Base-by-base conservation (phyloP, 2,329 filamentous ascomycete genomes). In the Aspergillus transmontanensis region DNA sequence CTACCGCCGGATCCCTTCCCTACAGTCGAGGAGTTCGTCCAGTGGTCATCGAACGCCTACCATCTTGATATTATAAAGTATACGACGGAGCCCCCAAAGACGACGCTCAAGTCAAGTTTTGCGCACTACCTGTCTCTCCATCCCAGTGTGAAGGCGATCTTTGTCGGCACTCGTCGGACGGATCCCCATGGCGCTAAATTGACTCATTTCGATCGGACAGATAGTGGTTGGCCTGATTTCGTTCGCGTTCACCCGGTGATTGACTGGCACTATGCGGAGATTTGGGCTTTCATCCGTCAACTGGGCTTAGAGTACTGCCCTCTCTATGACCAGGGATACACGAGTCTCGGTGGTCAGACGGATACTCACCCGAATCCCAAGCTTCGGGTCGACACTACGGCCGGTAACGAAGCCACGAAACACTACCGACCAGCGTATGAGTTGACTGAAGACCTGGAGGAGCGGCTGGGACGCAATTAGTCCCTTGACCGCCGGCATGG, bases 221-320 rank as follows among this genome's bases (percentile, higher is more conserved):
- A 98, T 78, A 83, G 86, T 41, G 93, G 90, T 2, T 99, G 95
- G 95, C 95, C 95, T 41, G 81, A 84, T 50, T 97, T 98, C 73
- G 94, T 98, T 89, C 87, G 95, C 63, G 85, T 98, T 64, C 93
- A 99, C 78, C 94, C 95, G 0, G 91, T 99, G 11, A 94, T 99
- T 73, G 95, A 99, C 79, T 99, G 95, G 95, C 92, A 95, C 76
- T 97, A 97, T 78, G 87, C 88, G 12, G 94, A 98, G 77, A 94
- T 98, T 59, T 98, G 95, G 95, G 87, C 89, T 21, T 93, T 96
- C 74, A 83, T 92, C 84, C 73, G 72, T 34, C 88, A 91, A 72
- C 81, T 98, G 34, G 84, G 87, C 1, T 88, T 98, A 32, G 88
- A 89, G 6, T 99, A 97, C 75, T 98, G 95, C 77, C 80, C 83